Evolutionary conservation across 208 protist genomes (phyloP).

Genomic region (Acanthamoeba rhysodes): DNA sequence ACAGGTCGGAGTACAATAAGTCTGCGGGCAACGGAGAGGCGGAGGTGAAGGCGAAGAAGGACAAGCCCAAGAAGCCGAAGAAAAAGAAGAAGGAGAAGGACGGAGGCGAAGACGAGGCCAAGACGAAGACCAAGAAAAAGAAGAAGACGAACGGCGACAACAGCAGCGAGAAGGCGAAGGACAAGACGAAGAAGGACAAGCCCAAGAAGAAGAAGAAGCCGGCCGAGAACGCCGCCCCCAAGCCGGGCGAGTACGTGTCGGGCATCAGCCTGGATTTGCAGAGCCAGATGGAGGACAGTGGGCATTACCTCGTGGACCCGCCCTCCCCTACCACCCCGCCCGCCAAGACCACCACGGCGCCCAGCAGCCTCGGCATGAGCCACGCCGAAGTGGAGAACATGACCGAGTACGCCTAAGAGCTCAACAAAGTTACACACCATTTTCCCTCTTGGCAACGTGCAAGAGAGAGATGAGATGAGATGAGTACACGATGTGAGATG

Average conservation of each 20-base stretch:
- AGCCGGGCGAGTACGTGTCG: too few species aligned
- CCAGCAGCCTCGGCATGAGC: conserved; percentile 1
- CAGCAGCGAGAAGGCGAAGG: background rate
- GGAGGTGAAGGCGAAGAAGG: background rate
- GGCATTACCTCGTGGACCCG: background rate
- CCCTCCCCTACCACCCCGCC: background rate
- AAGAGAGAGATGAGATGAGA: too few species aligned
- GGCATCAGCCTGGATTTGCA: background rate
- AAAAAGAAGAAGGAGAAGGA: conserved; percentile 55
- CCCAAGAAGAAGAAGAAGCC: background rate
- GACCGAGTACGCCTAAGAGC: background rate
- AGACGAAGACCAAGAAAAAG: background rate
- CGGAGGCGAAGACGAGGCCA: background rate
- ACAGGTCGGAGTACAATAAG: background rate
- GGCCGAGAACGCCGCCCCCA: background rate
- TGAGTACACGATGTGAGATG: too few species aligned
- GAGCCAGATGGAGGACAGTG: background rate
- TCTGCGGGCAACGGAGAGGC: background rate
- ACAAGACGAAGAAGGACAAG: background rate
- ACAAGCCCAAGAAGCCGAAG: background rate
- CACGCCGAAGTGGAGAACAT: conserved; percentile 8
- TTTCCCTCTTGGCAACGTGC: background rate
- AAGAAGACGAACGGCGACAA: background rate
- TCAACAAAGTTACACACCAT: background rate
- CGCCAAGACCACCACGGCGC: background rate